phyloP scores from a whole-genome alignment of 352 stramenopile species.

The Pythium diclinum region DNA sequence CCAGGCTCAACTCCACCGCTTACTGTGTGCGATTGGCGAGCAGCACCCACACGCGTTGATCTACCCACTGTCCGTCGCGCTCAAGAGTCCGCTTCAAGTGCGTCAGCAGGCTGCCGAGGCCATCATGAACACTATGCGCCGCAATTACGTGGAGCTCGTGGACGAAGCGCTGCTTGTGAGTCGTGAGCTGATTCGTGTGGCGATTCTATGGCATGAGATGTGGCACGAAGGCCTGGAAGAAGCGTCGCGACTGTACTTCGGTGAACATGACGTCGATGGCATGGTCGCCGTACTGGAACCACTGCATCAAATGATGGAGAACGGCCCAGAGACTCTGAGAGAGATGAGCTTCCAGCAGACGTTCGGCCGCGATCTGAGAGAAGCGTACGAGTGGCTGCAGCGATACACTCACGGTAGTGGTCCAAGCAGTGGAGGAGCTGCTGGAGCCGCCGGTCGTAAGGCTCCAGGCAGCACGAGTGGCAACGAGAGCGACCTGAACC shows the following conservation, averaged over 20 bases:
- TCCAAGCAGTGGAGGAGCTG: not conserved
- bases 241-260: slow-evolving; percentile 97
- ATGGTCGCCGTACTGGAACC: slow-evolving; percentile 97
- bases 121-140: slow-evolving; percentile 94
- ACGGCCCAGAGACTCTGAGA: slow-evolving; percentile 72
- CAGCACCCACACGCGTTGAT: slow-evolving; percentile 98
- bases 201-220: slow-evolving; percentile 99
- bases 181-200: slow-evolving; percentile 98
- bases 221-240: slow-evolving; percentile 99
- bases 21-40: slow-evolving; percentile 92
- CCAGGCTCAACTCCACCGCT: slow-evolving; percentile 69
- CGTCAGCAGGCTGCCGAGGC: slow-evolving; percentile 57
- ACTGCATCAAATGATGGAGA: slow-evolving; percentile 92
- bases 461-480: slow-evolving; percentile 36
- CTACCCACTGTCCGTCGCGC: slow-evolving; percentile 97
- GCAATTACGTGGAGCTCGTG: slow-evolving; percentile 94
- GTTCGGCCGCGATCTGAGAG: slow-evolving; percentile 92
- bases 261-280: slow-evolving; percentile 94
- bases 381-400: slow-evolving; percentile 83
- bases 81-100: slow-evolving; percentile 89
- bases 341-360: slow-evolving; percentile 85
- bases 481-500: slow-evolving; percentile 79
- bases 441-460: not conserved
- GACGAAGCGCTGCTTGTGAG: slow-evolving; percentile 95
- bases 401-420: slow-evolving; percentile 43